Percentiles rank a stretch among this genome's conserved stretches.
These are phyloP conservation scores for Serendipita sp. DNA, from an alignment of 768 basidiomycete genomes.

Conservation along the genomic window DNA sequence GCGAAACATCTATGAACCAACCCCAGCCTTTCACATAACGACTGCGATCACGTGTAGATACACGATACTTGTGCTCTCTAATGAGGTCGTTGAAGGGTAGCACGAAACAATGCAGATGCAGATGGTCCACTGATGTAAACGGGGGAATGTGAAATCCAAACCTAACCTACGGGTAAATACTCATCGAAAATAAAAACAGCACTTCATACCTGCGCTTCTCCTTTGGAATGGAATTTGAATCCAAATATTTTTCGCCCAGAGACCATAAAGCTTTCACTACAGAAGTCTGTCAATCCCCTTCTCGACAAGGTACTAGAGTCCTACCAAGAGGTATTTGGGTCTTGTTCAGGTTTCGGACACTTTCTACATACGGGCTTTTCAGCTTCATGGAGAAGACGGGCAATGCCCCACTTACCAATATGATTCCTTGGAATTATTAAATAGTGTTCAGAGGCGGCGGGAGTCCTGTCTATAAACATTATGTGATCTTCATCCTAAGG, in stretches of 20 bases:
- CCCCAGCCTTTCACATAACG: slow-evolving; percentile 44
- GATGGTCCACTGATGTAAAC: slow-evolving; percentile 52
- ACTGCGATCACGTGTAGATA: slow-evolving; percentile 15
- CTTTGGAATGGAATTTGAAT: slow-evolving; percentile 26
- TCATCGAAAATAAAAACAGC: background rate
- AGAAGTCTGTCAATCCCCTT: slow-evolving; percentile 10
- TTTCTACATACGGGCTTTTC: slow-evolving; percentile 25
- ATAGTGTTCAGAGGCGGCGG: slow-evolving; percentile 23
- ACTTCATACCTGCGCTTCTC: slow-evolving; percentile 23
- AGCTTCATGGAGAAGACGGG: background rate
- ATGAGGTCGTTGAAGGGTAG: slow-evolving; percentile 39
- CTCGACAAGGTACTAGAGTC: background rate
- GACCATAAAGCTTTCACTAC: slow-evolving; percentile 14
- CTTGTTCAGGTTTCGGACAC: slow-evolving; percentile 31
- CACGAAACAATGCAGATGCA: slow-evolving; percentile 60
- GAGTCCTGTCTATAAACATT: slow-evolving; percentile 23
- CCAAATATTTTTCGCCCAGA: slow-evolving; percentile 32
- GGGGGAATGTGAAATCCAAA: slow-evolving; percentile 76
- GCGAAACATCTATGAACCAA: slow-evolving; percentile 55
- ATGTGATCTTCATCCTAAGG: slow-evolving; percentile 11
- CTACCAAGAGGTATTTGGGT: slow-evolving; percentile 36
- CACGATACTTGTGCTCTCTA: slow-evolving; percentile 33
- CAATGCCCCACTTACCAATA: slow-evolving; percentile 17
- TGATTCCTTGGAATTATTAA: slow-evolving; percentile 24
- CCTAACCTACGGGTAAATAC: slow-evolving; percentile 18